A percentile compares a stretch with the other conserved stretches of the same genome.
These are phyloP conservation scores for Eimeria acervulina DNA, from an alignment of 169 alveolate genomes.

Conservation along the genomic window DNA sequence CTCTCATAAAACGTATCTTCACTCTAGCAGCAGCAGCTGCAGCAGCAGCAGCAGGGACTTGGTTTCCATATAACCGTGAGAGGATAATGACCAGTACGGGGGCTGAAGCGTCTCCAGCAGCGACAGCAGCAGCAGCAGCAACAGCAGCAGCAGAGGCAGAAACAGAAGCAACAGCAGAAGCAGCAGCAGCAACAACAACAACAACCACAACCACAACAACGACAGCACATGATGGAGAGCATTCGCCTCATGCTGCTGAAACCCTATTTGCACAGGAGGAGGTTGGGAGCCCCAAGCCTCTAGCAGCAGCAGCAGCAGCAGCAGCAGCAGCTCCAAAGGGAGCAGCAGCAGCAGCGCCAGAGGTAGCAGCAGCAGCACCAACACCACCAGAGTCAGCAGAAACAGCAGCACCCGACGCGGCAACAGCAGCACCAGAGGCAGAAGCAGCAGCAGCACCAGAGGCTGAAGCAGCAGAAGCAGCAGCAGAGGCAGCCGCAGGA, in stretches of 20 bases:
- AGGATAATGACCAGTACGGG: background rate
- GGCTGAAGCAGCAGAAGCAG: background rate
- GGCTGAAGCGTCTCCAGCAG: too few relatives aligned
- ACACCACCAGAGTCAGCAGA: background rate
- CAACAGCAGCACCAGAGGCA: background rate
- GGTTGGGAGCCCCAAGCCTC: too few relatives aligned
- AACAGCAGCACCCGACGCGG: background rate
- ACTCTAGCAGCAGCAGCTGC: background rate
- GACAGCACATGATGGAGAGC: too few relatives aligned
- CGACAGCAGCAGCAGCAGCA: background rate
- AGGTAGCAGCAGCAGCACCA: background rate
- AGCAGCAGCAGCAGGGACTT: background rate
- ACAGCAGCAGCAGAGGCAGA: background rate
- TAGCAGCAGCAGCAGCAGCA: background rate
- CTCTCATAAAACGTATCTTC: background rate
- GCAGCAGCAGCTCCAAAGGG: background rate
- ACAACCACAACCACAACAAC: too few relatives aligned
- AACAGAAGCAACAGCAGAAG: too few relatives aligned
- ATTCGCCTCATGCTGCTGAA: too few relatives aligned
- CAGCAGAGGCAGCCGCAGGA: background rate
- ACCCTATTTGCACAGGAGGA: too few relatives aligned
- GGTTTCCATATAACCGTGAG: background rate
- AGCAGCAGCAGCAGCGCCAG: background rate
- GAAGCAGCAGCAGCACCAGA: slow-evolving; percentile 5
- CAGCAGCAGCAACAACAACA: too few relatives aligned